Evolutionary conservation across 495 filamentous ascomycete species (phyloP).

Genomic region (Hypoxylon trugodes): DNA sequence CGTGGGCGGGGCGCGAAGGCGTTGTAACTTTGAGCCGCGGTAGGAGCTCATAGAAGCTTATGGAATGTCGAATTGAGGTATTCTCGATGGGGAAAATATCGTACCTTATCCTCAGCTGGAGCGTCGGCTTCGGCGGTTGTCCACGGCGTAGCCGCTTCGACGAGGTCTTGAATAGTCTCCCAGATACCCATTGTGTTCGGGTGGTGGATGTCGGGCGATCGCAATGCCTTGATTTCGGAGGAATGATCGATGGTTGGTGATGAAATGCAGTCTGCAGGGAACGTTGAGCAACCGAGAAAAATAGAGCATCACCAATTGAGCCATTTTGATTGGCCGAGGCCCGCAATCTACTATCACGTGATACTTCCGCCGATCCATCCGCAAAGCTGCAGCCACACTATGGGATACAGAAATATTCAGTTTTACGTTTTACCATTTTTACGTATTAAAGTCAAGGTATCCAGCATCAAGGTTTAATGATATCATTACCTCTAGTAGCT

Average conservation of each 20-base stretch:
- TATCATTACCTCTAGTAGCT: too few relatives aligned
- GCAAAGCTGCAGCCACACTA: conserved; percentile 5
- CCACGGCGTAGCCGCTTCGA: conserved; percentile 65
- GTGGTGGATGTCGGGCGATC: conserved; percentile 43
- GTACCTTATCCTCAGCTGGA: conserved; percentile 49
- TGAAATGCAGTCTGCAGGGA: conserved; percentile 41
- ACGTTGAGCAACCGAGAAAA: conserved; percentile 49
- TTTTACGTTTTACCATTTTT: too few relatives aligned
- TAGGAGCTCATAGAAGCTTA: conserved; percentile 61
- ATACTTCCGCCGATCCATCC: conserved; percentile 21
- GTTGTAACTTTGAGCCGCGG: conserved; percentile 65
- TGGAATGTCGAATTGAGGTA: conserved; percentile 67
- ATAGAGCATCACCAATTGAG: conserved; percentile 55
- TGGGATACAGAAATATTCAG: conserved; percentile 18
- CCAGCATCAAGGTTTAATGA: too few relatives aligned
- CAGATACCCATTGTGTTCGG: conserved; percentile 63
- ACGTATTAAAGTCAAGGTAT: too few relatives aligned
- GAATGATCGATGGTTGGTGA: conserved; percentile 43
- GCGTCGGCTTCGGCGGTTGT: conserved; percentile 64
- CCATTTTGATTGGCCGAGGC: conserved; percentile 51
- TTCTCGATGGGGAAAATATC: conserved; percentile 59
- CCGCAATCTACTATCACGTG: conserved; percentile 39
- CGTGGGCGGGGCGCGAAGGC: conserved; percentile 40
- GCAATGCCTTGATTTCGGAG: conserved; percentile 52
- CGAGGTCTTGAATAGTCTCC: conserved; percentile 61